A percentile compares a stretch with the other conserved stretches of the same genome.
phyloP scores from a whole-genome alignment of 257 asterid genomes.

The Anisodus tanguticus region DNA sequence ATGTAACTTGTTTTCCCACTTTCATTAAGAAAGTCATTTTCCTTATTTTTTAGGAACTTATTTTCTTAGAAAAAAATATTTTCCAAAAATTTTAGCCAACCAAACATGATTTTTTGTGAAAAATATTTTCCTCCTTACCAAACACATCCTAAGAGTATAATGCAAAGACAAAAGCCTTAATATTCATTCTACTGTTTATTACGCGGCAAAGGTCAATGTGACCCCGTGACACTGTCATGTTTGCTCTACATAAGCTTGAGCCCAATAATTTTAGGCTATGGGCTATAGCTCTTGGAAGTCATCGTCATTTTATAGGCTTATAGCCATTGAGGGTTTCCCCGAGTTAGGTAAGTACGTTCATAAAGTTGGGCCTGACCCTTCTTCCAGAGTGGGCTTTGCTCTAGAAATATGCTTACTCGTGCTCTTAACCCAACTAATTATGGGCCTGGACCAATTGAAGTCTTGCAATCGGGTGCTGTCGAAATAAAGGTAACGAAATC shows the following conservation, averaged over 20 bases:
- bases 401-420: background rate
- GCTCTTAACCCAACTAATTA: background rate
- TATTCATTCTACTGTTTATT: background rate
- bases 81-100: too few relatives aligned
- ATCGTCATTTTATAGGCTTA: background rate
- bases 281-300: background rate
- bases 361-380: background rate
- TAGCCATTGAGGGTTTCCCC: background rate
- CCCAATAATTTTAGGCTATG: background rate
- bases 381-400: background rate
- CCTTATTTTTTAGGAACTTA: too few relatives aligned
- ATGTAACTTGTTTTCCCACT: too few relatives aligned
- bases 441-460: background rate
- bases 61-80: too few relatives aligned
- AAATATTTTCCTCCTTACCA: too few relatives aligned
- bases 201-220: background rate
- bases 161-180: background rate
- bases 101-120: too few relatives aligned
- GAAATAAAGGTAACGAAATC: background rate
- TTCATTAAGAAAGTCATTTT: too few relatives aligned
- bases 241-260: background rate
- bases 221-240: background rate
- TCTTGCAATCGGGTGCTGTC: background rate
- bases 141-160: background rate
- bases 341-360: background rate